A percentile compares a stretch with the other conserved stretches of the same genome.
Evolutionary conservation across 2,329 filamentous ascomycete species (phyloP).

Genomic region (Pseudopithomyces chartarum): DNA sequence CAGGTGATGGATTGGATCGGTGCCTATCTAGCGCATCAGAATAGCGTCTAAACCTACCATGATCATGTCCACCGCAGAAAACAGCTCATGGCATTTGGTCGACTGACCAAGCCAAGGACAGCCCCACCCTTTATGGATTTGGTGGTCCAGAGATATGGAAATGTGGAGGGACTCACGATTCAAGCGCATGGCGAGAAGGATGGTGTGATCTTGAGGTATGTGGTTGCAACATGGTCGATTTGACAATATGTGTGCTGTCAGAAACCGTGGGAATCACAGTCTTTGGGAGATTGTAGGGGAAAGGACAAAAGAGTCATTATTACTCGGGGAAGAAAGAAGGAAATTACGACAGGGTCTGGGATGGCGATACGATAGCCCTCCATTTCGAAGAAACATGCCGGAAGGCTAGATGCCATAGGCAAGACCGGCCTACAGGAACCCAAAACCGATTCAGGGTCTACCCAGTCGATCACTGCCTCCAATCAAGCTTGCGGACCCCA

Average conservation of each 20-base stretch:
- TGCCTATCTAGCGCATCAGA: neutral
- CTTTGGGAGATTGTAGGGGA: neutral
- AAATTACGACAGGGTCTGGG: neutral
- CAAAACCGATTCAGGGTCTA: neutral
- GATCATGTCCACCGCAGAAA: neutral
- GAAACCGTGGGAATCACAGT: neutral
- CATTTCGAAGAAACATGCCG: neutral
- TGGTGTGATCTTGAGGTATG: neutral
- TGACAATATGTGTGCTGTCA: neutral
- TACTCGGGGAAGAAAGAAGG: neutral
- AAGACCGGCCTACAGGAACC: neutral
- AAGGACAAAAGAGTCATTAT: neutral
- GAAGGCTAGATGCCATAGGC: neutral
- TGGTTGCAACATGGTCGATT: neutral
- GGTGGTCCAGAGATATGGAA: too few species aligned
- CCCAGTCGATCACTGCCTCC: neutral
- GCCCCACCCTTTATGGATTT: too few species aligned
- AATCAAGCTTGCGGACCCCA: neutral
- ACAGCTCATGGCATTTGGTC: neutral
- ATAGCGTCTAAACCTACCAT: neutral
- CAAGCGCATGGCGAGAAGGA: neutral
- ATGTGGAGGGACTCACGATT: neutral
- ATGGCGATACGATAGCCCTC: neutral
- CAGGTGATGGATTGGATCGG: neutral
- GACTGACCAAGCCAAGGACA: too few species aligned